These are phyloP conservation scores for Cornus florida DNA, from an alignment of 148 eudicot species.

Conservation along the genomic window DNA sequence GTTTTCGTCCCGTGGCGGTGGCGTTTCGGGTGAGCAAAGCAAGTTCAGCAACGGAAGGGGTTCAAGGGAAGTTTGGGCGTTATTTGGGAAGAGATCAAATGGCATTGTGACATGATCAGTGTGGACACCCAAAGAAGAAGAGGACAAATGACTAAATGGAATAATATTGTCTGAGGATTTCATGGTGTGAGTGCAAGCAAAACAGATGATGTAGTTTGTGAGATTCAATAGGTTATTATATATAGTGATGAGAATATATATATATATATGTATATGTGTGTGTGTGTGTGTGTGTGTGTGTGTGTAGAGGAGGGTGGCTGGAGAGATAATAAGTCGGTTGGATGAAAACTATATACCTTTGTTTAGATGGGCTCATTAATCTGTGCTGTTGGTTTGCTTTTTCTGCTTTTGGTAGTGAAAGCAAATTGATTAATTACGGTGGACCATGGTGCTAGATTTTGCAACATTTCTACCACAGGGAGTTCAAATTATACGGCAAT, in stretches of 20 bases:
- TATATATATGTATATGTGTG: neutral
- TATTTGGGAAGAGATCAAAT: conserved; percentile 40
- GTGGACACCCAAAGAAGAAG: neutral
- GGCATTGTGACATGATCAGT: conserved; percentile 12
- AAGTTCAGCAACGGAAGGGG: conserved; percentile 21
- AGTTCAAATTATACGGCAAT: conserved; percentile 3
- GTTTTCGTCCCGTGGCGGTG: neutral
- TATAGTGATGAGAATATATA: neutral
- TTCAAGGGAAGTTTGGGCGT: conserved; percentile 15
- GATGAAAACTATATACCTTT: conserved; percentile 22
- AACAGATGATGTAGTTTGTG: neutral
- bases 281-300: neutral
- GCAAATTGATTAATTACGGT: conserved; percentile 21
- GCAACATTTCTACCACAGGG: conserved; percentile 13
- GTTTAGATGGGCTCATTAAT: conserved; percentile 15
- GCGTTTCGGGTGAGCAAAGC: conserved; percentile 12
- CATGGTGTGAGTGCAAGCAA: too few species aligned
- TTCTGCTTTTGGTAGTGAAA: conserved; percentile 19
- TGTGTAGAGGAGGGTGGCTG: conserved; percentile 6
- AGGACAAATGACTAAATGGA: neutral
- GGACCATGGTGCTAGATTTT: conserved; percentile 22
- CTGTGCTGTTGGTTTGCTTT: conserved; percentile 17
- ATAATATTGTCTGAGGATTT: neutral
- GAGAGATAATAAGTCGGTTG: conserved; percentile 22
- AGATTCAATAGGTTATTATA: neutral